phyloP scores from a whole-genome alignment of 192 early-diverging fungal genomes.

The Podila verticillata region DNA sequence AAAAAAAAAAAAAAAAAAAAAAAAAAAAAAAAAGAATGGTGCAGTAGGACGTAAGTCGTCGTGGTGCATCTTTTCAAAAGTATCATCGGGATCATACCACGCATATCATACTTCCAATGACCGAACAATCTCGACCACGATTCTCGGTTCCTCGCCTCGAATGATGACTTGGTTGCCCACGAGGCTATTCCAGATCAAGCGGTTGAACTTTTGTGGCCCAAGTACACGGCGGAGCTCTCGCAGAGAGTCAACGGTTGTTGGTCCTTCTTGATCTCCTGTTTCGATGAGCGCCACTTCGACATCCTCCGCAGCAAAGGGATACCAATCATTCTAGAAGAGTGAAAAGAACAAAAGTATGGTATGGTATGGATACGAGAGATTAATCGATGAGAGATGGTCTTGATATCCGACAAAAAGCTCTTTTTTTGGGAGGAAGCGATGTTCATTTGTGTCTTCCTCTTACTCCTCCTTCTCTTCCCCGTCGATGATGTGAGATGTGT shows the following conservation, averaged over 20 bases:
- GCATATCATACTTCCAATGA: constrained; percentile 17
- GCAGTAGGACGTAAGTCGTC: background rate
- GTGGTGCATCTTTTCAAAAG: background rate
- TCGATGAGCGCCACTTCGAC: background rate
- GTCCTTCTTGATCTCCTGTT: background rate
- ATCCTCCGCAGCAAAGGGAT: constrained; percentile 1
- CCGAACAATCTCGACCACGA: constrained; percentile 28
- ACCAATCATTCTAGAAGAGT: constrained; percentile 2
- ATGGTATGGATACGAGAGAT: no score
- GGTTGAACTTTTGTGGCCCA: constrained; percentile 24
- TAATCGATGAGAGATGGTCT: no score
- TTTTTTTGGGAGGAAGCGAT: no score
- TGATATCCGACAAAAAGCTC: no score
- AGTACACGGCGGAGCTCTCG: constrained; percentile 32
- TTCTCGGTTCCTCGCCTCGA: constrained; percentile 26
- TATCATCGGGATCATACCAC: background rate
- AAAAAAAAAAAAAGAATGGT: background rate
- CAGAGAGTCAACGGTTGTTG: constrained; percentile 23
- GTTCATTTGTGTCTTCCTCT: background rate
- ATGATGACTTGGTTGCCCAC: constrained; percentile 47
- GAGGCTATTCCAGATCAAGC: constrained; percentile 37
- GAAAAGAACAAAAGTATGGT: background rate
- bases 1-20: background rate
- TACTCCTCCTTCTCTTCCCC: background rate
- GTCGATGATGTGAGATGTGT: background rate